Base-by-base conservation (phyloP, 1,284 basidiomycete genomes). In the Cryptococcus floricola region DNA sequence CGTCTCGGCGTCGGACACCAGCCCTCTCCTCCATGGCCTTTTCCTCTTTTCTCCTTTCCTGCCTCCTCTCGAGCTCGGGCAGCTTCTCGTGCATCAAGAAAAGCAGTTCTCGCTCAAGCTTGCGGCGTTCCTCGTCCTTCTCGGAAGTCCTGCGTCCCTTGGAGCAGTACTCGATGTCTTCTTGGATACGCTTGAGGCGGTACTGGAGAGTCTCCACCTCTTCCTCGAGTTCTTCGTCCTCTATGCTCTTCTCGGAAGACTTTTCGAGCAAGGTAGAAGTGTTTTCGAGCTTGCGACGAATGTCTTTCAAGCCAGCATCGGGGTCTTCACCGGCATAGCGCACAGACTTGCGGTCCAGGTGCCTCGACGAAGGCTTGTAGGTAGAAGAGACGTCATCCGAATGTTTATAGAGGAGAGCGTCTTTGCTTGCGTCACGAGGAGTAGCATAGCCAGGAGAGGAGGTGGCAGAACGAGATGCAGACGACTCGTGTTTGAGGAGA, bases 341-440 rank as follows among this genome's bases (percentile, higher is more conserved):
- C 49, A 98, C 85, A 5, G 88, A 81, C 61, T 85, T 85, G 13
- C 95, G 86, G 73, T 98, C 90, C 48, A 99, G 80, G 71, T 97
- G 94, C 1, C 95, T 85, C 23, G 85, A 85, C 9, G 85, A 84
- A n/a, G 91, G 87, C 71, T 89, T 87, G 80, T 98, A 98, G 52
- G 86, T 82, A 6, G 70, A 67, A 1, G 61, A 52, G 5, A 83
- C 82, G 34, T 83, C 82, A 62, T 86, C 84, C 57, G 86, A 85
- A 77, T 97, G 88, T 69, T 91, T 91, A 81, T 97, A 99, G 46
- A 93, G 88, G 0, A 91, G 90, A 4, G 91, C 95, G 72, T 98
- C 95, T 66, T 86, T 86, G 9, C 85, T 84, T 1, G 82, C 75
- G 0, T 83, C 78, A 1, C 81, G 73, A n/a, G 55, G 54, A 39